Percentiles rank a stretch among this genome's conserved stretches.
Evolutionary conservation across 129 eudicot genomes (phyloP).

Genomic region (Artemisia annua): DNA sequence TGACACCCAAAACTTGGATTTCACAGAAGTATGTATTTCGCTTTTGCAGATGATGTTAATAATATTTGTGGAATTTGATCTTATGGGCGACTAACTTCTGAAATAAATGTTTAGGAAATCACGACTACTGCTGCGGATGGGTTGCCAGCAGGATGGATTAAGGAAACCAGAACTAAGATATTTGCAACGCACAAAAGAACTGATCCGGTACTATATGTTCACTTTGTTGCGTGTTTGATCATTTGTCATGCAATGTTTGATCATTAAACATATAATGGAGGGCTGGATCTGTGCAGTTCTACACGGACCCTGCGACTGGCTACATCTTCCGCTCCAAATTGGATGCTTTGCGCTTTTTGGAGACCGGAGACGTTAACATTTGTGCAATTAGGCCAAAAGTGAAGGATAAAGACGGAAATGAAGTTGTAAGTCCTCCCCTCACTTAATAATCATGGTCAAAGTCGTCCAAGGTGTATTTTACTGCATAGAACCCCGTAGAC

Average conservation of each 20-base stretch:
- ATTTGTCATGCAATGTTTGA: not conserved
- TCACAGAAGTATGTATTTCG: constrained; percentile 36
- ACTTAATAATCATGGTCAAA: not conserved
- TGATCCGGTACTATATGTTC: constrained; percentile 49
- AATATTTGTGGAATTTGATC: not conserved
- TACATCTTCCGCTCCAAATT: constrained; percentile 60
- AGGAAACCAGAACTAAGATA: constrained; percentile 53
- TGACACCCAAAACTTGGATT: constrained; percentile 1
- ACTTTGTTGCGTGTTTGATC: too few relatives aligned
- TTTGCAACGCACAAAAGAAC: constrained; percentile 31
- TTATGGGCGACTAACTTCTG: constrained; percentile 20
- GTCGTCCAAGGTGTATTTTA: not conserved
- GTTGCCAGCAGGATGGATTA: constrained; percentile 82
- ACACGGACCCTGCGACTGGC: constrained; percentile 54
- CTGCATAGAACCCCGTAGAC: not conserved
- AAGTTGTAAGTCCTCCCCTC: constrained; percentile 23
- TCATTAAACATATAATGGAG: constrained; percentile 11
- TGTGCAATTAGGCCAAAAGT: constrained; percentile 56
- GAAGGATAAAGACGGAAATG: constrained; percentile 37
- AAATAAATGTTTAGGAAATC: constrained; percentile 42
- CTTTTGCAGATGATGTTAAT: constrained; percentile 14
- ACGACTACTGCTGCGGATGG: constrained; percentile 50
- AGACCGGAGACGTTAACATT: constrained; percentile 54
- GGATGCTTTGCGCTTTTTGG: constrained; percentile 68
- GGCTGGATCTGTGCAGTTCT: constrained; percentile 47